These are phyloP conservation scores for Phanerochaete sordida DNA, from an alignment of 768 basidiomycete species.

Conservation along the genomic window DNA sequence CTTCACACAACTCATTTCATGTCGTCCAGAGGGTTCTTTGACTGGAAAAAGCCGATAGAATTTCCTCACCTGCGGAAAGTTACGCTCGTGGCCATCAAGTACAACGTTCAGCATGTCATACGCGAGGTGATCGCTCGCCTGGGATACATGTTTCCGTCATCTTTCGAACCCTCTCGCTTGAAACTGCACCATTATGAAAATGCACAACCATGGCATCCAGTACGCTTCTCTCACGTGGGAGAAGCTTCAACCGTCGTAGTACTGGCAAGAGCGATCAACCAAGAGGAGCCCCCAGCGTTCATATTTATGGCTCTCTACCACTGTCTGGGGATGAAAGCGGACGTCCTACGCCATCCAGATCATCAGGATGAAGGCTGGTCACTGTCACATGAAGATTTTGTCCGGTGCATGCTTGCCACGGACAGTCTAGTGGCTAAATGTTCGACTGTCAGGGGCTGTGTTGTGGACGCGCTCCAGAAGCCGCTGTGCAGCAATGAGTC, in stretches of 20 bases:
- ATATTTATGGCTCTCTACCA: not conserved
- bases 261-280: not conserved
- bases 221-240: no score
- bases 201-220: not conserved
- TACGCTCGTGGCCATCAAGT: not conserved
- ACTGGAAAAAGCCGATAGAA: not conserved
- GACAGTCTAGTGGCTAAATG: not conserved
- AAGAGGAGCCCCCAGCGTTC: not conserved
- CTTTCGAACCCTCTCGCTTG: not conserved
- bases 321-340: not conserved
- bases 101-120: not conserved
- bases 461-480: not conserved
- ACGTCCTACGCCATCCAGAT: not conserved
- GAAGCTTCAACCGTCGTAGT: no score
- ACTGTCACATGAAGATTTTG: no score
- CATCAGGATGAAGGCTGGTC: no score
- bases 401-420: not conserved
- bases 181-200: not conserved
- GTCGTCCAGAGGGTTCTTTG: no score
- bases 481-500: not conserved
- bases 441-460: not conserved
- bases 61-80: not conserved
- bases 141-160: no score
- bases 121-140: not conserved
- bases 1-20: no score